phyloP scores from a whole-genome alignment of 2,329 filamentous ascomycete genomes.

The Claviceps quebecensis region DNA sequence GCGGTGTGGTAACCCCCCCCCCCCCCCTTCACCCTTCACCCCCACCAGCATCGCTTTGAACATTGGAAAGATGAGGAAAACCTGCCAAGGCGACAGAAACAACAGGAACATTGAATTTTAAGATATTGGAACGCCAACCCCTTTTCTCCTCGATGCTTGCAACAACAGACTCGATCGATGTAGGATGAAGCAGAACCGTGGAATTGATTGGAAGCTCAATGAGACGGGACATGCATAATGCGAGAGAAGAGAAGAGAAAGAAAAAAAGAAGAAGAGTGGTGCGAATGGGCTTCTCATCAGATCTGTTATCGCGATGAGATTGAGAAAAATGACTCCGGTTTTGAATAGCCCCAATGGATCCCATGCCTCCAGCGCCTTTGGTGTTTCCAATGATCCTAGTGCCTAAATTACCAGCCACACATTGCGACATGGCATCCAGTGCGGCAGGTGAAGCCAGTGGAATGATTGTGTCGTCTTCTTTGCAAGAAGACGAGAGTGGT shows the following conservation, averaged over 20 bases:
- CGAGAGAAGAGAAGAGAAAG: neutral
- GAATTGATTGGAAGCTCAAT: neutral
- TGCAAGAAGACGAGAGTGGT: neutral
- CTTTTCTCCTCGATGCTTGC: neutral
- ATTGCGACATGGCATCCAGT: slow-evolving; percentile 7
- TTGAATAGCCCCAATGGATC: slow-evolving; percentile 13
- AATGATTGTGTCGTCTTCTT: neutral
- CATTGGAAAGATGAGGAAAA: neutral
- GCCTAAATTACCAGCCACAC: slow-evolving; percentile 15
- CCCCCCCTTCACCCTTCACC: neutral
- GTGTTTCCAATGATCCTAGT: too few species aligned
- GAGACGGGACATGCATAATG: neutral
- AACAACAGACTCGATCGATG: neutral
- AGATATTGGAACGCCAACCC: neutral
- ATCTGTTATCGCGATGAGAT: neutral
- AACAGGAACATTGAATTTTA: neutral
- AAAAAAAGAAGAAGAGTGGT: neutral
- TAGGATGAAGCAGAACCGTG: neutral
- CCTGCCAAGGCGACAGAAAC: neutral
- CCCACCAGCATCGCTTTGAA: neutral
- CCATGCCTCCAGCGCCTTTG: too few species aligned
- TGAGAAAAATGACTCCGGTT: neutral
- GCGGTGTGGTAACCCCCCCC: too few species aligned
- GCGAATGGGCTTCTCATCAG: neutral
- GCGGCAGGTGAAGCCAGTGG: neutral